Percentiles rank a stretch among this genome's conserved stretches.
Conservation (phyloP, 139 green algal genomes). For the Tetraselmis chui region DNA sequence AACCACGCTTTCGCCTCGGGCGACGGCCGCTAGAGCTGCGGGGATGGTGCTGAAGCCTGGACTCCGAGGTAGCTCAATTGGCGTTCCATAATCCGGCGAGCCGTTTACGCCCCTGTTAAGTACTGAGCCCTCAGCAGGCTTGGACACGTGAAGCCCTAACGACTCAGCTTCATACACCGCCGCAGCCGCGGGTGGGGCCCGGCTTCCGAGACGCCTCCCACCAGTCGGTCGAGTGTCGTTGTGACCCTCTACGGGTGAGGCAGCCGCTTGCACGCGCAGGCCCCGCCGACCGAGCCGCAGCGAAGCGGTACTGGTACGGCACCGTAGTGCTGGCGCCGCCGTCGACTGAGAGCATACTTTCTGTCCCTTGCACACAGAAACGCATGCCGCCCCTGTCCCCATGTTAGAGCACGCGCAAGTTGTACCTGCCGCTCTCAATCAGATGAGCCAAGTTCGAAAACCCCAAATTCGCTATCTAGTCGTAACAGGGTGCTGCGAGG, state of each 20-base stretch:
- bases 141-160: background rate
- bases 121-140: too few species aligned
- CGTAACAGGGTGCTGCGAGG: too few species aligned
- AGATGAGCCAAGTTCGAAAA: too few species aligned
- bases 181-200: too few species aligned
- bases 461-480: too few species aligned
- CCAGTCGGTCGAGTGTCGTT: background rate
- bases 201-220: background rate
- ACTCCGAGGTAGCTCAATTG: background rate
- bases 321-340: background rate
- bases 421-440: too few species aligned
- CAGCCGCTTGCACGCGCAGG: background rate
- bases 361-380: too few species aligned
- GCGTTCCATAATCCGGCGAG: background rate
- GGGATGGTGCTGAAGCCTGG: constrained; percentile 32
- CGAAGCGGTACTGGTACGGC: too few species aligned
- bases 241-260: background rate
- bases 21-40: constrained; percentile 50
- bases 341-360: too few species aligned
- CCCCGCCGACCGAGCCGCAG: too few species aligned
- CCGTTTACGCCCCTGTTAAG: background rate
- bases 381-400: too few species aligned
- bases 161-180: background rate
- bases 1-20: constrained; percentile 75
- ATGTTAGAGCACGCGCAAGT: too few species aligned